These are phyloP conservation scores for Cyberlindnera sargentensis DNA, from an alignment of 805 yeast genomes.

Conservation along the genomic window DNA sequence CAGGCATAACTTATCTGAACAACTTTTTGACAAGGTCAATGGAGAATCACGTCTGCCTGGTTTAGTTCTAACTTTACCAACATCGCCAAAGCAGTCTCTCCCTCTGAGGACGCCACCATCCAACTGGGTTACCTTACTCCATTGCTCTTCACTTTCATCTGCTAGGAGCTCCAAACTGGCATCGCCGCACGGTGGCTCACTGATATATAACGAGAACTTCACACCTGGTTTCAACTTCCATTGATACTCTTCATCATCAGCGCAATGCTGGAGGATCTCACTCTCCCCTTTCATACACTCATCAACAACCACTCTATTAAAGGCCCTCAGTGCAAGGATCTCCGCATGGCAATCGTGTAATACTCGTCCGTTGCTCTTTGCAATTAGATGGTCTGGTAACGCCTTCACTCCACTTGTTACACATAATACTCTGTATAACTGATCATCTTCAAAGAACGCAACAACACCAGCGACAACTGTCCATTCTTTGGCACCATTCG, in stretches of 20 bases:
- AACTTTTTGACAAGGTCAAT: conserved; percentile 69
- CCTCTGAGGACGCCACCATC: conserved; percentile 45
- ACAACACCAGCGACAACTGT: conserved; percentile 77
- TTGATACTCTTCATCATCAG: not conserved
- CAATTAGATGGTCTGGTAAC: conserved; percentile 44
- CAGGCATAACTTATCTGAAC: conserved; percentile 75
- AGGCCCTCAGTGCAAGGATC: conserved; percentile 60
- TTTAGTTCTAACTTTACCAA: conserved; percentile 78
- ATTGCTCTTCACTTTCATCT: conserved; percentile 23
- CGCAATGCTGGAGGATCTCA: conserved; percentile 4
- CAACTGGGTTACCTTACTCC: conserved; percentile 11
- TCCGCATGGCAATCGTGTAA: conserved; percentile 94
- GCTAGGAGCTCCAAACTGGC: conserved; percentile 50
- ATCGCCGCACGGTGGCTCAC: conserved; percentile 91
- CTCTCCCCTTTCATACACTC: conserved; percentile 15
- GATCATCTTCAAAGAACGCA: conserved; percentile 22
- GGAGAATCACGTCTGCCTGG: conserved; percentile 86
- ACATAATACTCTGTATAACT: conserved; percentile 9
- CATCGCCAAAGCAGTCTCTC: conserved; percentile 43
- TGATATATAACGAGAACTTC: conserved; percentile 51
- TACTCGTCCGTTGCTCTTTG: conserved; percentile 46
- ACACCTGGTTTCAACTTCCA: conserved; percentile 31
- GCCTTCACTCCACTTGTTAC: conserved; percentile 83
- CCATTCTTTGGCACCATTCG: conserved; percentile 73
- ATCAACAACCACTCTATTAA: conserved; percentile 37